These are phyloP conservation scores for Clarkia xantiana DNA, from an alignment of 345 rosid genomes.

Conservation along the genomic window DNA sequence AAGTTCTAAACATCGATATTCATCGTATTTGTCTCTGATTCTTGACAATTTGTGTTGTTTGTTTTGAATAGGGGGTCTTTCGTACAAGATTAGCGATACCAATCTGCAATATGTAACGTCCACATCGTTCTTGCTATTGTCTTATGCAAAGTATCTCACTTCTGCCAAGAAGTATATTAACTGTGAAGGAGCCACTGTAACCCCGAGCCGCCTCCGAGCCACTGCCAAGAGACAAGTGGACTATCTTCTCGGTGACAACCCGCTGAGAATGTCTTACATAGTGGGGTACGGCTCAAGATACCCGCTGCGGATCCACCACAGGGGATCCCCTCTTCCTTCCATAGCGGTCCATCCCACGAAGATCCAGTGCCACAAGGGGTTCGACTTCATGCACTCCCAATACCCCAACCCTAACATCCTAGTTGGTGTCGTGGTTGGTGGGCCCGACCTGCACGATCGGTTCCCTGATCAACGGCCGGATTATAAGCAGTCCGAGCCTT, in stretches of 20 bases:
- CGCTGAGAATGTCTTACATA: constrained; percentile 76
- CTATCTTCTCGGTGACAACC: constrained; percentile 78
- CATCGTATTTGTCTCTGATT: neutral
- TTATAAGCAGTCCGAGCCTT: constrained; percentile 84
- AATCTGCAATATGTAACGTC: constrained; percentile 62
- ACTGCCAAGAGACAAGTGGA: constrained; percentile 62
- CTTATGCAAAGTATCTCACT: constrained; percentile 53
- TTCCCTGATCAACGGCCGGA: constrained; percentile 63
- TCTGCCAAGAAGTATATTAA: constrained; percentile 18
- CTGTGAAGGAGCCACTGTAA: constrained; percentile 30
- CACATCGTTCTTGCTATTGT: constrained; percentile 40
- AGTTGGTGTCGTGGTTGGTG: constrained; percentile 73
- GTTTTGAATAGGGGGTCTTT: constrained; percentile 55
- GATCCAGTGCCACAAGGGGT: constrained; percentile 62
- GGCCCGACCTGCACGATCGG: constrained; percentile 60
- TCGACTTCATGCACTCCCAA: constrained; percentile 36
- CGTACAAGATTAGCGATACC: constrained; percentile 46
- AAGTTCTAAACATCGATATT: neutral
- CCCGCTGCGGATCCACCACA: constrained; percentile 77
- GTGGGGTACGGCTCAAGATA: constrained; percentile 73
- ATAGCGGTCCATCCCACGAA: constrained; percentile 44
- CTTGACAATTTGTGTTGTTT: constrained; percentile 6
- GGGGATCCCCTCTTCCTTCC: constrained; percentile 81
- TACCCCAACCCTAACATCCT: constrained; percentile 79
- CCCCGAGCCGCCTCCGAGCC: constrained; percentile 26